Conservation (phyloP, 768 basidiomycete genomes). For the Pulveroboletus sp. region DNA sequence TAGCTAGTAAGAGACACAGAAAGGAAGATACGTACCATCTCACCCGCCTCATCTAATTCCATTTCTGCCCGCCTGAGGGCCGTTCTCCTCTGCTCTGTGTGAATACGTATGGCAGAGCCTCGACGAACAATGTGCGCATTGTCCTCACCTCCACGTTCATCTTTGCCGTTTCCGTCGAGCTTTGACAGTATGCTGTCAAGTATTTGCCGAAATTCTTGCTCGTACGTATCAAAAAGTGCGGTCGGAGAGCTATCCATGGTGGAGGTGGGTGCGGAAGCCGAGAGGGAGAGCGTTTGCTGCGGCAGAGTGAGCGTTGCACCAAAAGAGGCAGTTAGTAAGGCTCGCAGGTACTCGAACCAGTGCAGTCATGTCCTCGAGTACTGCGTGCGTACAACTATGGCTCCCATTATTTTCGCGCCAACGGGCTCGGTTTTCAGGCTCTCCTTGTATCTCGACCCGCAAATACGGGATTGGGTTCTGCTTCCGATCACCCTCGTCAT, state of each 20-base stretch:
- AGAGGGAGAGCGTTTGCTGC: conserved; percentile 11
- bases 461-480: conserved; percentile 91
- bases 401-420: conserved; percentile 5
- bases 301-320: conserved; percentile 10
- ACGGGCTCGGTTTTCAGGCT: conserved; percentile 27
- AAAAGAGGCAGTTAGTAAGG: conserved; percentile 22
- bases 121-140: not conserved
- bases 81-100: conserved; percentile 74
- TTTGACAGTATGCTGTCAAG: conserved; percentile 70
- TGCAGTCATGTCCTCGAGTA: conserved; percentile 35
- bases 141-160: conserved; percentile 63
- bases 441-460: conserved; percentile 82
- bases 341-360: conserved; percentile 3
- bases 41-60: conserved; percentile 97
- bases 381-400: conserved; percentile 19
- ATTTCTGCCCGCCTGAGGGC: conserved; percentile 81
- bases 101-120: not conserved
- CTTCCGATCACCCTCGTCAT: conserved; percentile 97
- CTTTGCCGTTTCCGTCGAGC: conserved; percentile 64
- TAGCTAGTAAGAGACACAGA: not conserved
- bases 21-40: conserved; percentile 60
- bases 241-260: conserved; percentile 81
- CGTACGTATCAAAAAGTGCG: conserved; percentile 85
- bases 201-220: conserved; percentile 86
- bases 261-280: no score